Conservation (phyloP, 2,329 filamentous ascomycete genomes). For the Sordariomycetes sp. region DNA sequence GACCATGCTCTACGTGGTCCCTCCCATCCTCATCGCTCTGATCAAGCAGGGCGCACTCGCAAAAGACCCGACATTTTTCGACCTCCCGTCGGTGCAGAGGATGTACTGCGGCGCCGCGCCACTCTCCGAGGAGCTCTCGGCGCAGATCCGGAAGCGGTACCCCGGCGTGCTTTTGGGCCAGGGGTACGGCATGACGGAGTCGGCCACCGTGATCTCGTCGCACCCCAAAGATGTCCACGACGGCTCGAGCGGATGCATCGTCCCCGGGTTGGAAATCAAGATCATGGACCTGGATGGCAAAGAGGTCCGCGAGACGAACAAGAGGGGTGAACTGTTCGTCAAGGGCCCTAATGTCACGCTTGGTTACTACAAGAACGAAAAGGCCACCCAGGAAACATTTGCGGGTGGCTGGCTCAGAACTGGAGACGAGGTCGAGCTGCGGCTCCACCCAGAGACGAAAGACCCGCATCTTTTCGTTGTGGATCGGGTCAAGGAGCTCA, state of each 20-base stretch:
- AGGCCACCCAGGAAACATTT: slow-evolving; percentile 74
- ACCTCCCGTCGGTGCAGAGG: slow-evolving; percentile 1
- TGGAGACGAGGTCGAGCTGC: slow-evolving; percentile 71
- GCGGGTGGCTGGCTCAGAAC: slow-evolving; percentile 72
- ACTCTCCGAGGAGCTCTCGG: background rate
- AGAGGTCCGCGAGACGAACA: slow-evolving; percentile 58
- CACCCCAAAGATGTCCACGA: slow-evolving; percentile 49
- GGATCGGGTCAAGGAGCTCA: slow-evolving; percentile 62
- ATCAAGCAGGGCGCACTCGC: slow-evolving; percentile 1
- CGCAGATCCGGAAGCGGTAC: slow-evolving; percentile 2
- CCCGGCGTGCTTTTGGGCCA: slow-evolving; percentile 37
- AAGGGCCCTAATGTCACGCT: slow-evolving; percentile 67
- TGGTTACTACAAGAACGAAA: slow-evolving; percentile 79
- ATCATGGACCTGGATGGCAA: slow-evolving; percentile 55
- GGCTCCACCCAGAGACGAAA: slow-evolving; percentile 49
- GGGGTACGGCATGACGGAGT: slow-evolving; percentile 70
- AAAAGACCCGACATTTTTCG: background rate
- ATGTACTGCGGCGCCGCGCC: slow-evolving; percentile 5
- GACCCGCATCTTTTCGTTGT: slow-evolving; percentile 74
- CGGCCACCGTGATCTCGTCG: slow-evolving; percentile 55
- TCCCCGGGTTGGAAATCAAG: slow-evolving; percentile 53
- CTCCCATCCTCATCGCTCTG: slow-evolving; percentile 70
- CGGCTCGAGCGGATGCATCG: slow-evolving; percentile 57
- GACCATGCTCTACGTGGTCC: slow-evolving; percentile 16
- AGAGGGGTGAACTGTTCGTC: slow-evolving; percentile 71